A percentile compares a stretch with the other conserved stretches of the same genome.
phyloP scores from a whole-genome alignment of 306 rosid species.

The Boehmeria nivea region DNA sequence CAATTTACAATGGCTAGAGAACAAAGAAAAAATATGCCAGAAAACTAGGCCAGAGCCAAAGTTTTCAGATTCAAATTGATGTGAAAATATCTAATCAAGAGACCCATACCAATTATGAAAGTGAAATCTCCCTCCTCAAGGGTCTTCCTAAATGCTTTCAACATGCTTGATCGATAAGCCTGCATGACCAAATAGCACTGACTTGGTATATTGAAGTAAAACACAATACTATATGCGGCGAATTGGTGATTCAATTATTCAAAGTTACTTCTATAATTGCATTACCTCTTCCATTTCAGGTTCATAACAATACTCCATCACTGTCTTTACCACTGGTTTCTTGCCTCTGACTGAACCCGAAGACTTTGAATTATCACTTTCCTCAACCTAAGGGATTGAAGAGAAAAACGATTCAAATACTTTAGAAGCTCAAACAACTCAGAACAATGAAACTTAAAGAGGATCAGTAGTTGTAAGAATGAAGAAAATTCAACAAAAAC shows the following conservation, averaged over 20 bases:
- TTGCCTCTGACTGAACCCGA: constrained; percentile 69
- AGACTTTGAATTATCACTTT: constrained; percentile 55
- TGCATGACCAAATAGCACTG: constrained; percentile 29
- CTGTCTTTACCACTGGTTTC: constrained; percentile 64
- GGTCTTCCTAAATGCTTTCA: constrained; percentile 93
- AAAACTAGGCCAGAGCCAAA: neutral
- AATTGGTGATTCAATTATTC: too few species aligned
- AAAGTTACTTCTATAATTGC: neutral
- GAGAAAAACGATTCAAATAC: constrained; percentile 9
- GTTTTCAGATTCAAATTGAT: constrained; percentile 10
- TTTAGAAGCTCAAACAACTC: neutral
- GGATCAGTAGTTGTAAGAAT: constrained; percentile 9
- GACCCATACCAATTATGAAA: constrained; percentile 85
- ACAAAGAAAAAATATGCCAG: neutral
- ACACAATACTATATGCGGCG: neutral
- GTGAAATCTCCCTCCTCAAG: constrained; percentile 86
- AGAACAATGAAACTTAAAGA: neutral
- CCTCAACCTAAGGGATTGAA: constrained; percentile 56
- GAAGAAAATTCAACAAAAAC: neutral
- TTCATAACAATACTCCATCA: constrained; percentile 98
- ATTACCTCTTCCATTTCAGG: constrained; percentile 99
- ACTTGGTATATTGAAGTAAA: constrained; percentile 3
- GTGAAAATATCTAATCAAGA: constrained; percentile 9
- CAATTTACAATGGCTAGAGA: constrained; percentile 16
- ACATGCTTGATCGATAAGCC: constrained; percentile 96